Evolutionary conservation across 1,284 basidiomycete species (phyloP), one percentile per base, ranked within the genome.

Genomic region (Quambalaria eucalypti): DNA sequence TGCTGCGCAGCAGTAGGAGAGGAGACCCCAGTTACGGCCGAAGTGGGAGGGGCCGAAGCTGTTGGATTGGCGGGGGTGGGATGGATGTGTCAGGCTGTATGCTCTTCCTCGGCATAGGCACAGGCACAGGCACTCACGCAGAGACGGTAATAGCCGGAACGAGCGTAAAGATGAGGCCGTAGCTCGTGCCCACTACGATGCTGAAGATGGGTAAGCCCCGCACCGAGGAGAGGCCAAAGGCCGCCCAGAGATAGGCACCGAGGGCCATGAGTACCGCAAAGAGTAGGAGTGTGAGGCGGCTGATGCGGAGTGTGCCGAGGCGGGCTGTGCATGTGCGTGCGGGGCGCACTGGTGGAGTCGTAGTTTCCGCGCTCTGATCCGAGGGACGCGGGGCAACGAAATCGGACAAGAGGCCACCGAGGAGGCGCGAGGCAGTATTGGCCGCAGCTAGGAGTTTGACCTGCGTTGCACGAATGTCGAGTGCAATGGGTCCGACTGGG

Each of bases 81-180:
- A 12, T 14, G 10, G 16, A 39, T 5, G 10, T 5, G 36, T 39
- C 36, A 39, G 36, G 16, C 36, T n/a, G 4, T n/a, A 12, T n/a
- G 4, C 36, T n/a, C 16, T 39, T 14, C 36, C 4, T 12, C 16
- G 16, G 16, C 16, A 39, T 14, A 14, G 16, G 16, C 36, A n/a
- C 36, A 4, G 16, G 36, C 21, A 21, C n/a, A n/a, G 10, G 5
- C 4, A 39, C 36, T 39, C 36, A 39, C 36, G 36, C 16, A 39
- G 36, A 14, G 16, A 39, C 36, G 3, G 21, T 21, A 4, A 39
- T 21, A 21, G 36, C 3, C 5, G 36, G 60, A 12, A 60, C 47
- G 5, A 60, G 46, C 28, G 57, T 55, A 39, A 62, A 62, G 26
- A 52, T 31, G 12, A 60, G 23, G 28, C 60, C 60, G 42, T 62